Conservation (phyloP, 2,329 filamentous ascomycete genomes). For the Fusarium avenaceum region DNA sequence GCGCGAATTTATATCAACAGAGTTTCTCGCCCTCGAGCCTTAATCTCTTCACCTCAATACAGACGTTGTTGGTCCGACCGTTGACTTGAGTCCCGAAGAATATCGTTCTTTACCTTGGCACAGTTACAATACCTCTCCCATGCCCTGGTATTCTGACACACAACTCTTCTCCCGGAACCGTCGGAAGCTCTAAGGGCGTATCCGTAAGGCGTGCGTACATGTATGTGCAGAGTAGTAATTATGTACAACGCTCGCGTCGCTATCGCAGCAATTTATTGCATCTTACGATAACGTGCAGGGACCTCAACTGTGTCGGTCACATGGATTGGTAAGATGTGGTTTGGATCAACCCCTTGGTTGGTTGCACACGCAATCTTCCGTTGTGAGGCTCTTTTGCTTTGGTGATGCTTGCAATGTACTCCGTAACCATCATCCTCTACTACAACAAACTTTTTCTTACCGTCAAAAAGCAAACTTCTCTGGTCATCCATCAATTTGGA, state of each 20-base stretch:
- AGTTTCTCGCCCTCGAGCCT: constrained; percentile 12
- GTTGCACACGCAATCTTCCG: constrained; percentile 9
- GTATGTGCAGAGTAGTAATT: not conserved
- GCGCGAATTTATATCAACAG: constrained; percentile 27
- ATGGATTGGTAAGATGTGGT: constrained; percentile 32
- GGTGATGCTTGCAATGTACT: not conserved
- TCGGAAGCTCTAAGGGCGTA: constrained; percentile 1
- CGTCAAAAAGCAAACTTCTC: constrained; percentile 6
- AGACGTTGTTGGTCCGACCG: not conserved
- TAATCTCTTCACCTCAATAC: constrained; percentile 27
- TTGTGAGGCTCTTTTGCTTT: constrained; percentile 11
- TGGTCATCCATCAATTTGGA: not conserved
- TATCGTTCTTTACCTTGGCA: not conserved
- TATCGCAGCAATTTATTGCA: constrained; percentile 19
- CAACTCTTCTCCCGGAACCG: constrained; percentile 9
- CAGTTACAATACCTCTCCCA: not conserved
- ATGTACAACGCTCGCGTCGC: constrained; percentile 14
- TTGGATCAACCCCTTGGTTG: constrained; percentile 30
- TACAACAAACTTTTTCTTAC: not conserved
- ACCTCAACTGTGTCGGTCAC: not conserved
- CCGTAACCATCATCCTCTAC: not conserved
- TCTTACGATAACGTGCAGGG: constrained; percentile 36
- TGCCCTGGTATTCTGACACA: constrained; percentile 2
- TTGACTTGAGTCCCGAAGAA: not conserved
- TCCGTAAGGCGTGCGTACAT: not conserved